Base-by-base conservation (phyloP, 1,284 basidiomycete genomes). In the Ganoderma lingzhi region DNA sequence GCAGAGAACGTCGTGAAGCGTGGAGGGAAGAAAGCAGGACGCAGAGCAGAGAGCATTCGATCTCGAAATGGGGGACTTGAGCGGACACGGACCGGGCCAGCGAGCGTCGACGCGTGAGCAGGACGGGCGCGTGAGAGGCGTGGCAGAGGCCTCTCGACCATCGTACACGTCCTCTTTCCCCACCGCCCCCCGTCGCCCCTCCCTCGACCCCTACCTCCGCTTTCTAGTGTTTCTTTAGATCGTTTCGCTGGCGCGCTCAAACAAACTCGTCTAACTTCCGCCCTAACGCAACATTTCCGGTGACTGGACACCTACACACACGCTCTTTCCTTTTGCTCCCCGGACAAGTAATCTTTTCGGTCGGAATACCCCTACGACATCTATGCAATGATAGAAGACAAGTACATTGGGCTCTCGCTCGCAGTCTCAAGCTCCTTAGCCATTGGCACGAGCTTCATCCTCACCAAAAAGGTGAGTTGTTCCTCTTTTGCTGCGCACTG, bases 361-460 rank as follows among this genome's bases (percentile, higher is more conserved):
- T 15, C 37, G 19, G 10, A 48, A 42, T 45, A 37, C 9, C 39
- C 53, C 62, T 32, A 39, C 17, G 48, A 42, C 23, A 30, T 59
- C n/a, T 45, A 51, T 39, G 61, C 37, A 3, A 95, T 95, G 92
- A 84, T 95, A 37, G 91, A 96, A 76, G 95, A 96, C 82, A 97
- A 96, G 84, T 96, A 96, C 79, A 96, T 98, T 68, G 96, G 96
- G 41, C 87, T 98, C 65, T 87, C 88, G 14, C 87, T 98, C 67
- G 96, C 96, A 61, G 82, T 97, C 69, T 90, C 91, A 23, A 88
- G 94, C 73, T 93, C 93, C n/a, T 78, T 93, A 35, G 90, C 92
- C 69, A 97, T 97, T 73, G 96, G 96, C 74, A 93, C 93, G 62
- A 96, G 94, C 81, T 96, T 96, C 81, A 97, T 98, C 79, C 96